These are phyloP conservation scores for Malus domestica DNA, from an alignment of 306 rosid genomes.

Conservation along the genomic window DNA sequence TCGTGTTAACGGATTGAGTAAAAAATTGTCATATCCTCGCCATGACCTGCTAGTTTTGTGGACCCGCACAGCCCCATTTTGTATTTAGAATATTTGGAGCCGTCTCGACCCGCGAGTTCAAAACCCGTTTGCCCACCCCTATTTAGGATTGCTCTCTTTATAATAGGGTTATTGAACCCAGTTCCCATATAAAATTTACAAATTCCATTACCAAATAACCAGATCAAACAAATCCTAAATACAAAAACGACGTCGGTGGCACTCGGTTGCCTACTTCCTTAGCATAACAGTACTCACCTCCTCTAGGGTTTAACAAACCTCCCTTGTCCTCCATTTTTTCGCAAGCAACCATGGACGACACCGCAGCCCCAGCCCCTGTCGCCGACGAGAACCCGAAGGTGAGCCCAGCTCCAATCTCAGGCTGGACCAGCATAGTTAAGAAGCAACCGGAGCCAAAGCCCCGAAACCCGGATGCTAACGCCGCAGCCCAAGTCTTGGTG, in stretches of 20 bases:
- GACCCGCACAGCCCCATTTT: too few species aligned
- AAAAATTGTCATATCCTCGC: too few species aligned
- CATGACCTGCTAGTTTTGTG: too few species aligned
- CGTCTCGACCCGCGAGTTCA: too few species aligned
- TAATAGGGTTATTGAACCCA: too few species aligned
- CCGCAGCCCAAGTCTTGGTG: constrained; percentile 27
- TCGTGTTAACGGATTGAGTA: too few species aligned
- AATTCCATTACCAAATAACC: background rate
- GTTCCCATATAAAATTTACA: background rate
- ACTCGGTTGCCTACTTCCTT: too few species aligned
- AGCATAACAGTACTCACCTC: background rate
- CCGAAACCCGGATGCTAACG: constrained; percentile 17
- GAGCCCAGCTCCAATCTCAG: background rate
- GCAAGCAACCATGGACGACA: constrained; percentile 33
- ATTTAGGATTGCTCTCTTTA: too few species aligned
- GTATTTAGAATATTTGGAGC: too few species aligned
- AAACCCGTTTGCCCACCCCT: too few species aligned
- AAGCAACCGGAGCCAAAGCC: constrained; percentile 34
- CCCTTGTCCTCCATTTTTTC: background rate
- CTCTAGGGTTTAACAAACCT: constrained; percentile 26
- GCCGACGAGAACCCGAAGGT: background rate
- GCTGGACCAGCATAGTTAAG: constrained; percentile 73
- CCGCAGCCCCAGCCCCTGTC: constrained; percentile 6
- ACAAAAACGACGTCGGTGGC: too few species aligned
- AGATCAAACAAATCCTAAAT: background rate